Conservation (phyloP, 2,329 filamentous ascomycete species). For the Aspergillus persii region DNA sequence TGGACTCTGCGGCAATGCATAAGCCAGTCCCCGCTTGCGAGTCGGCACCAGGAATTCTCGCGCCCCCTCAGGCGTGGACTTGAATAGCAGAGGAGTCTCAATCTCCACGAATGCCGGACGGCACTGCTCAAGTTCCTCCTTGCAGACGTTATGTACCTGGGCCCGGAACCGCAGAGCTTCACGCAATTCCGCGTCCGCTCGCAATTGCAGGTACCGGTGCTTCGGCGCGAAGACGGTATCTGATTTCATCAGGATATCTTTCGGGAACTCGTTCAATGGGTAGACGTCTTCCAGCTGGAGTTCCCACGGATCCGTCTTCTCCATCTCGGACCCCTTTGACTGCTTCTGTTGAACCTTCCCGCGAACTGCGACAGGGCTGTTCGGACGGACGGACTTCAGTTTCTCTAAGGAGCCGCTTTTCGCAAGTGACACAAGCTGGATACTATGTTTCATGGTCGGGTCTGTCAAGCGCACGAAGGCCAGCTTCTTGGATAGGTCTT, state of each 20-base stretch:
- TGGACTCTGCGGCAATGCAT: slow-evolving; percentile 91
- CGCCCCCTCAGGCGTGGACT: slow-evolving; percentile 93
- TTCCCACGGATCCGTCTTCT: slow-evolving; percentile 49
- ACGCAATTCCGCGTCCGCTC: slow-evolving; percentile 67
- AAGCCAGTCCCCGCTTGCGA: slow-evolving; percentile 70
- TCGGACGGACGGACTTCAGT: slow-evolving; percentile 46
- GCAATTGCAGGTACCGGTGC: slow-evolving; percentile 78
- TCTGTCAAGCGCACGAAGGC: slow-evolving; percentile 64
- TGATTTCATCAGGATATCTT: slow-evolving; percentile 71
- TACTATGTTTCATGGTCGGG: slow-evolving; percentile 41
- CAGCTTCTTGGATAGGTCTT: slow-evolving; percentile 66
- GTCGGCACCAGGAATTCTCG: slow-evolving; percentile 93
- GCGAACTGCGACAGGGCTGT: slow-evolving; percentile 56
- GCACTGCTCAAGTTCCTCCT: slow-evolving; percentile 54
- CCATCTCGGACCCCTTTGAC: slow-evolving; percentile 28
- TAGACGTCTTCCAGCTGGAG: slow-evolving; percentile 62
- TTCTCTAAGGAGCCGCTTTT: slow-evolving; percentile 37
- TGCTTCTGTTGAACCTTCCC: slow-evolving; percentile 49
- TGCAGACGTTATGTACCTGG: slow-evolving; percentile 54
- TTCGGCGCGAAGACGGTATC: slow-evolving; percentile 72
- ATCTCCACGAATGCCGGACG: slow-evolving; percentile 66
- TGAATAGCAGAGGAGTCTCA: slow-evolving; percentile 93
- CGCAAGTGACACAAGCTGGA: slow-evolving; percentile 52
- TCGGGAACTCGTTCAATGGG: slow-evolving; percentile 70
- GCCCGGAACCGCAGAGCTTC: slow-evolving; percentile 70